Evolutionary conservation across 345 rosid genomes (phyloP), one percentile per base, ranked within the genome.

Genomic region (Salix suchowensis): DNA sequence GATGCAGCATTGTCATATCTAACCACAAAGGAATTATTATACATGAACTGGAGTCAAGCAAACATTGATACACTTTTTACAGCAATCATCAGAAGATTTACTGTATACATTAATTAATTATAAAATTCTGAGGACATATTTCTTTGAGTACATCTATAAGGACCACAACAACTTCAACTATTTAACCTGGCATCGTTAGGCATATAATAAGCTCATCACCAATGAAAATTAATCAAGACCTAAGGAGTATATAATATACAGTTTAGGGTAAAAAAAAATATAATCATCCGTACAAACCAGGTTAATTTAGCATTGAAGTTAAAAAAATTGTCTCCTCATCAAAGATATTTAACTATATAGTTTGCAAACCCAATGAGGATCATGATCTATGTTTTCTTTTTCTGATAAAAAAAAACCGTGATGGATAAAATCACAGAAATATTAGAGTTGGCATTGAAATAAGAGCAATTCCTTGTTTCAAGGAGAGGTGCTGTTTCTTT

Each of bases 391-490:
- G 66, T 55, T 79, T 77, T 40, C 60, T 37, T 75, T 15, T 19
- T 54, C 28, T 36, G 44, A 32, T 55, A 34, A 66, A 6, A 6
- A 32, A 58, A 30, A 23, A 52, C 1, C 58, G 4, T 9, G 7
- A 1, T 28, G 66, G 64, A 16, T 30, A 24, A 23, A 55, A 64
- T 26, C 48, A 0, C 13, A 12, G 18, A 72, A 37, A 58, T 21
- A 15, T 26, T 18, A 15, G 58, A 39, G 71, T 68, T 77, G 81
- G 77, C 81, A 23, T 42, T 32, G 70, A 62, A 40, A 60, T 26
- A 61, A 68, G 78, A 68, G 75, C 62, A 75, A 62, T 36, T 74
- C 82, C 82, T 62, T 80, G 82, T 84, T 60, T 73, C 58, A 54
- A 21, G 86, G 82, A 69, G 73, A 75, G 50, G 61, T 73, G 70